phyloP scores from a whole-genome alignment of 768 basidiomycete species.

The Phylloporus sp. region DNA sequence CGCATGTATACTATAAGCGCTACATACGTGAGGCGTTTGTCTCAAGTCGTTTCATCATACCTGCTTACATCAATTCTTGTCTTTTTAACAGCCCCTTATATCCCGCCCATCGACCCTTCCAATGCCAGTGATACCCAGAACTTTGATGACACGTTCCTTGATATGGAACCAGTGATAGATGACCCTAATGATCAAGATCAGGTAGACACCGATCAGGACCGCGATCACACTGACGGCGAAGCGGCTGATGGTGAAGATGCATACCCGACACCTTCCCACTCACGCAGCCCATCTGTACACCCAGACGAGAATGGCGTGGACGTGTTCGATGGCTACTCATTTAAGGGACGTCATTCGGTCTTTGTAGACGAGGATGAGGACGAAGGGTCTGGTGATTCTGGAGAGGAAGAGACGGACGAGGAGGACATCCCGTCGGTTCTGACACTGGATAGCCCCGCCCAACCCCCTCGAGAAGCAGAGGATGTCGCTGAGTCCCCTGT shows the following conservation, averaged over 20 bases:
- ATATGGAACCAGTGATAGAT: conserved; percentile 91
- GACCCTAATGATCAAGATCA: conserved; percentile 61
- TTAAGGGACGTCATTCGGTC: conserved; percentile 82
- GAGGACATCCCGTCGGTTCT: conserved; percentile 33
- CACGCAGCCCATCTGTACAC: conserved; percentile 69
- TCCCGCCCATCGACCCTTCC: conserved; percentile 84
- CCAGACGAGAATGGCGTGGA: conserved; percentile 50
- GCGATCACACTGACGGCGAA: conserved; percentile 64
- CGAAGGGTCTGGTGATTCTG: conserved; percentile 28
- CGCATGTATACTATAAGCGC: conserved; percentile 90
- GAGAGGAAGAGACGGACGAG: conserved; percentile 34
- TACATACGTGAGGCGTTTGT: conserved; percentile 70
- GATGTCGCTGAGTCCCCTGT: conserved; percentile 35
- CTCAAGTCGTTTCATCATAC: conserved; percentile 5
- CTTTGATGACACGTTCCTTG: conserved; percentile 95
- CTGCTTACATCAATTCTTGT: conserved; percentile 13
- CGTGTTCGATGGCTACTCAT: conserved; percentile 93
- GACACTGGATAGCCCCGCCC: conserved; percentile 19
- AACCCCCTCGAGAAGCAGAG: conserved; percentile 27
- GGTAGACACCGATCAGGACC: conserved; percentile 67
- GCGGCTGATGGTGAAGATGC: conserved; percentile 73
- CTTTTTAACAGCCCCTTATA: conserved; percentile 70
- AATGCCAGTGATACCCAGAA: conserved; percentile 97
- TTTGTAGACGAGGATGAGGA: conserved; percentile 69
- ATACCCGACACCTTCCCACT: conserved; percentile 75